Percentiles rank a stretch among this genome's conserved stretches.
phyloP scores from a whole-genome alignment of 352 stramenopile species.

The Saprolegnia diclina region DNA sequence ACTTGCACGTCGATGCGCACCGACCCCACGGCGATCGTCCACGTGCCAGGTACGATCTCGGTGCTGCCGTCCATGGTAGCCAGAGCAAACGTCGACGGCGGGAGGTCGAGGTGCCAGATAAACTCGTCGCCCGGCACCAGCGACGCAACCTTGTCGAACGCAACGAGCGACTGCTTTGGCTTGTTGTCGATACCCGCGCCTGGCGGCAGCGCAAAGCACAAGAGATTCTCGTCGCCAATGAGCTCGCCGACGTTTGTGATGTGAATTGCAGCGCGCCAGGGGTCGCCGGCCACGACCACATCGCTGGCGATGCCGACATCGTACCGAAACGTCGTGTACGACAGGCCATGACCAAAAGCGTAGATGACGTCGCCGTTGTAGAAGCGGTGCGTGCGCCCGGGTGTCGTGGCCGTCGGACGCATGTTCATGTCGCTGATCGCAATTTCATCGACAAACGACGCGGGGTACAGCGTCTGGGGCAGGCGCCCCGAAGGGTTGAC shows the following conservation, averaged over 20 bases:
- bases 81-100: slow-evolving; percentile 37
- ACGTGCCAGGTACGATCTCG: slow-evolving; percentile 37
- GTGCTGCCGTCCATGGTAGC: slow-evolving; percentile 38
- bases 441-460: slow-evolving; percentile 64
- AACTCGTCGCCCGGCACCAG: slow-evolving; percentile 31
- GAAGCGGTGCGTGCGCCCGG: slow-evolving; percentile 89
- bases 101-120: slow-evolving; percentile 36
- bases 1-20: slow-evolving; percentile 35
- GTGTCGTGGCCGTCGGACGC: slow-evolving; percentile 70
- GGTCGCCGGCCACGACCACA: slow-evolving; percentile 24
- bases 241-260: slow-evolving; percentile 43
- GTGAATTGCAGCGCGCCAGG: slow-evolving; percentile 28
- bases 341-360: slow-evolving; percentile 86
- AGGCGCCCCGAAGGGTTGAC: slow-evolving; percentile 76
- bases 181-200: slow-evolving; percentile 31
- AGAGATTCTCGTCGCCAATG: slow-evolving; percentile 40
- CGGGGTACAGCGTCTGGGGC: slow-evolving; percentile 82
- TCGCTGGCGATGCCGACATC: slow-evolving; percentile 4
- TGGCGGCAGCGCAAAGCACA: slow-evolving; percentile 38
- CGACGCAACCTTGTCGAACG: slow-evolving; percentile 48
- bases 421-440: slow-evolving; percentile 89
- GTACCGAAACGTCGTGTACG: slow-evolving; percentile 78
- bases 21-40: slow-evolving; percentile 35
- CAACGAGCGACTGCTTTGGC: slow-evolving; percentile 47
- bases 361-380: slow-evolving; percentile 86